Evolutionary conservation across 805 yeast species (phyloP).

Genomic region (Diddensiella santjacobensis): DNA sequence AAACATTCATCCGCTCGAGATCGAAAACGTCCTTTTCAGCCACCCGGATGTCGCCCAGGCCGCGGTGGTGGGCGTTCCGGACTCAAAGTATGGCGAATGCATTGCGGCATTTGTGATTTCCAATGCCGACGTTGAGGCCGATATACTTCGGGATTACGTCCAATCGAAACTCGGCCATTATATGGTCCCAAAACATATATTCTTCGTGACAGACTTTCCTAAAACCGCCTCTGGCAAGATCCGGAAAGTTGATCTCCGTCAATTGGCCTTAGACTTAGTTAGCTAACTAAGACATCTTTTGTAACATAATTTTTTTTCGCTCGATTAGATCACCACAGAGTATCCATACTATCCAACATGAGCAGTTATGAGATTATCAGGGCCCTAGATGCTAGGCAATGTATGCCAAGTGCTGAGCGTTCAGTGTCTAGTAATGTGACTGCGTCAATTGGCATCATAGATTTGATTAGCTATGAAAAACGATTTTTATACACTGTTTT

Average conservation of each 20-base stretch:
- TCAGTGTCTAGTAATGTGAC: too few species aligned
- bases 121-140: conserved; percentile 13
- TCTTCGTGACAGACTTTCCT: conserved; percentile 28
- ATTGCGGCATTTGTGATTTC: conserved; percentile 28
- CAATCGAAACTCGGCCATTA: conserved; percentile 27
- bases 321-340: too few species aligned
- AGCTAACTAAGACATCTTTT: not conserved
- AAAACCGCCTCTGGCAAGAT: conserved; percentile 32
- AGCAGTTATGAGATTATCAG: too few species aligned
- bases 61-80: conserved; percentile 31
- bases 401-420: too few species aligned
- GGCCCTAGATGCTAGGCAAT: too few species aligned
- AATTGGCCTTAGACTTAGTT: not conserved
- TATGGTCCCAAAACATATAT: conserved; percentile 29
- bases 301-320: too few species aligned
- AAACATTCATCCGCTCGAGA: conserved; percentile 32
- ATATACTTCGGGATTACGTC: conserved; percentile 18
- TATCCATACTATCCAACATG: too few species aligned
- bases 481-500: too few species aligned
- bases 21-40: conserved; percentile 28
- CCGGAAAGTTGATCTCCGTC: conserved; percentile 30
- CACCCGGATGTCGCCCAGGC: conserved; percentile 29
- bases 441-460: too few species aligned
- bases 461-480: too few species aligned
- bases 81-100: conserved; percentile 30